Evolutionary conservation across 2,329 filamentous ascomycete genomes (phyloP).

Genomic region (Alternaria arborescens): DNA sequence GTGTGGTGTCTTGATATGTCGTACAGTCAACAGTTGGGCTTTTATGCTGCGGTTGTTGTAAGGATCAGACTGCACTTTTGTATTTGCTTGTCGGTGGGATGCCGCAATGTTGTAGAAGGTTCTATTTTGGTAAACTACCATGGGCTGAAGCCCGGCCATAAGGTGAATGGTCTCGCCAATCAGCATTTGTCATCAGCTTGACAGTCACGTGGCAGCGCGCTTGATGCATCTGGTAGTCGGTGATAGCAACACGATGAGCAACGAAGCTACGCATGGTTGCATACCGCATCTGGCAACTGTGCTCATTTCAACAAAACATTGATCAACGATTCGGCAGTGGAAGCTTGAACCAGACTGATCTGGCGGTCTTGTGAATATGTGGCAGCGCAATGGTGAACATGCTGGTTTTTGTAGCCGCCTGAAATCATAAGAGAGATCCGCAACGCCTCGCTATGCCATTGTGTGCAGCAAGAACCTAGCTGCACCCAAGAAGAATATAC

Average conservation of each 20-base stretch:
- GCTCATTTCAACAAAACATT: not conserved
- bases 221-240: constrained; percentile 16
- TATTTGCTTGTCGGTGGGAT: not conserved
- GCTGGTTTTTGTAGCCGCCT: not conserved
- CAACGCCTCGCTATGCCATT: constrained; percentile 30
- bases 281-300: not conserved
- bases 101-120: constrained; percentile 32
- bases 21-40: not conserved
- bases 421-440: not conserved
- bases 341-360: not conserved
- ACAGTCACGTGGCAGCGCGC: constrained; percentile 16
- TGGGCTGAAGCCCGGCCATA: not conserved
- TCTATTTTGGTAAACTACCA: constrained; percentile 16
- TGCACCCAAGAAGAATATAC: not conserved
- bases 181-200: constrained; percentile 33
- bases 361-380: not conserved
- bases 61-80: not conserved
- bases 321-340: not conserved
- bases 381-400: not conserved
- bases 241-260: not conserved
- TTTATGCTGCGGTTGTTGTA: not conserved
- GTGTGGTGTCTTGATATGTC: not conserved
- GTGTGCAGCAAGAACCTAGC: not conserved
- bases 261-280: not conserved
- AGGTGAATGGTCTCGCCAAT: constrained; percentile 9